phyloP scores from a whole-genome alignment of 2,329 filamentous ascomycete species.

The Sclerotinia spermophila region DNA sequence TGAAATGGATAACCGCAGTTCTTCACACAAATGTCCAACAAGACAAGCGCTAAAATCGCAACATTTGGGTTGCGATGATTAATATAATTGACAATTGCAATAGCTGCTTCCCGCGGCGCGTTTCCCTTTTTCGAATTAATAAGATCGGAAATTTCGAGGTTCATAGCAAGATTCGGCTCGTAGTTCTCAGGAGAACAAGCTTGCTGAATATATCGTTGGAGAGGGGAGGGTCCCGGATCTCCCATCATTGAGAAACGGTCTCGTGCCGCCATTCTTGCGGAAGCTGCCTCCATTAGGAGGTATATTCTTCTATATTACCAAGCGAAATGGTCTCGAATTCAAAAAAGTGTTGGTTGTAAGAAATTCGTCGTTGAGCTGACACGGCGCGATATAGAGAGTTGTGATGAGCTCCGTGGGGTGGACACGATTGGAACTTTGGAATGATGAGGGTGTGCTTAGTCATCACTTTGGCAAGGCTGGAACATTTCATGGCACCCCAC shows the following conservation, averaged over 20 bases:
- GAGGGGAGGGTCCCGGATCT: slow-evolving; percentile 74
- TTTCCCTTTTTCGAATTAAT: slow-evolving; percentile 97
- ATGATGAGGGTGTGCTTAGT: slow-evolving; percentile 14
- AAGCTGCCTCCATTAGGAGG: slow-evolving; percentile 79
- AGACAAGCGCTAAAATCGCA: slow-evolving; percentile 79
- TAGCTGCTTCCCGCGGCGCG: slow-evolving; percentile 89
- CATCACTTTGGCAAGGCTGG: slow-evolving; percentile 6
- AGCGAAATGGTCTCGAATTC: not conserved
- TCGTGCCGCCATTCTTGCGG: slow-evolving; percentile 89
- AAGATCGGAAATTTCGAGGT: slow-evolving; percentile 92
- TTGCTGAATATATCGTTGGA: slow-evolving; percentile 93
- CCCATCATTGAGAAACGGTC: slow-evolving; percentile 87
- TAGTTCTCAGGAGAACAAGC: slow-evolving; percentile 97
- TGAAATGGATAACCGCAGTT: slow-evolving; percentile 99
- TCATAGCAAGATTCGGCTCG: slow-evolving; percentile 93
- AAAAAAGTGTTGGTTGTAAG: not conserved
- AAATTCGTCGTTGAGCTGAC: slow-evolving; percentile 4
- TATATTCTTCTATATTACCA: slow-evolving; percentile 23
- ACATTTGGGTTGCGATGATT: slow-evolving; percentile 98
- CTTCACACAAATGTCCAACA: slow-evolving; percentile 98
- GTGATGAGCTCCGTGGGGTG: slow-evolving; percentile 14
- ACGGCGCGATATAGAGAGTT: slow-evolving; percentile 7
- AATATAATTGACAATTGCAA: slow-evolving; percentile 88
- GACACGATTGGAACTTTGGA: slow-evolving; percentile 16
- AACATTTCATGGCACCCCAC: slow-evolving; percentile 13